phyloP scores from a whole-genome alignment of 78 protist species.

The slime mould (Dictyostelium discoideum) region DNA sequence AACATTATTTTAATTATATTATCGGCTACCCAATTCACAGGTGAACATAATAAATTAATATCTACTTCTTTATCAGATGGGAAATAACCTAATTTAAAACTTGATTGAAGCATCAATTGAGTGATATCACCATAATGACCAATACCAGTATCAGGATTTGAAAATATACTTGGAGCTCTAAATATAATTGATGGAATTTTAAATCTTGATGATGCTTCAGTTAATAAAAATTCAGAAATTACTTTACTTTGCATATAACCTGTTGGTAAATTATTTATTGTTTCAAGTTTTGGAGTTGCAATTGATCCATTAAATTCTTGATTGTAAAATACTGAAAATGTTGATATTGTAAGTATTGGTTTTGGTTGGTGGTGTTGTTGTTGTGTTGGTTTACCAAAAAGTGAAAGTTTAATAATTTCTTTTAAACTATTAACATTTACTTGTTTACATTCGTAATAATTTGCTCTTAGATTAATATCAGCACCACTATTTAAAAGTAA shows the following conservation, averaged over 20 bases:
- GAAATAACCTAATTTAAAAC: background rate
- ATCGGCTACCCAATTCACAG: background rate
- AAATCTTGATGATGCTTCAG: background rate
- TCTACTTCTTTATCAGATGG: background rate
- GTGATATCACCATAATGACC: background rate
- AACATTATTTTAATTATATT: background rate
- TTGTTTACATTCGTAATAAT: background rate
- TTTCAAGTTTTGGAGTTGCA: background rate
- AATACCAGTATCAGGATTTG: conserved; percentile 3
- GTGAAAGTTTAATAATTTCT: background rate
- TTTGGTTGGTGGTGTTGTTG: background rate
- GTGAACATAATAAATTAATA: background rate
- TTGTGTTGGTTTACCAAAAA: background rate
- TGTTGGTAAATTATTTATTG: conserved; percentile 7
- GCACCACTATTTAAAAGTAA: conserved; percentile 11
- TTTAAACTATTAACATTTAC: background rate
- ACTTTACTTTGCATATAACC: conserved; percentile 68
- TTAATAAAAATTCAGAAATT: background rate
- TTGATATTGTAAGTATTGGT: background rate
- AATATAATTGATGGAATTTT: conserved; percentile 18
- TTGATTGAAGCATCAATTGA: background rate
- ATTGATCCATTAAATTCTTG: background rate
- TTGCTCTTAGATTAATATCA: background rate
- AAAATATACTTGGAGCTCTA: conserved; percentile 11
- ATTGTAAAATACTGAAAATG: background rate